Conservation (phyloP, 2,329 filamentous ascomycete genomes). For the Keithomyces neogunnii region DNA sequence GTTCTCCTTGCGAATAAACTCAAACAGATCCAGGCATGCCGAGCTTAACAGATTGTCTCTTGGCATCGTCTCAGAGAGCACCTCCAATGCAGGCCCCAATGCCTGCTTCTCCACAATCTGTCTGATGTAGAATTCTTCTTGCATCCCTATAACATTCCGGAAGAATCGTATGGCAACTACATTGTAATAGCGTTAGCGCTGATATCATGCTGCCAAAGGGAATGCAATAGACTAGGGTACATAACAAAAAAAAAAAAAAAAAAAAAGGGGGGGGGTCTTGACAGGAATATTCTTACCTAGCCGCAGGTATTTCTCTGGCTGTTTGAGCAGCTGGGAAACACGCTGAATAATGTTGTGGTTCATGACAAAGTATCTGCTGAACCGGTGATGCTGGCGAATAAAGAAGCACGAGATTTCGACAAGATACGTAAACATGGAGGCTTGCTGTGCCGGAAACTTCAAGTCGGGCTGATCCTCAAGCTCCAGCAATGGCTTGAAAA, state of each 20-base stretch:
- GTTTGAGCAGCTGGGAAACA: constrained; percentile 73
- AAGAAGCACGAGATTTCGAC: constrained; percentile 94
- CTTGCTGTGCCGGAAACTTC: constrained; percentile 71
- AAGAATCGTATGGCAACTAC: constrained; percentile 88
- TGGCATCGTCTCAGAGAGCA: constrained; percentile 78
- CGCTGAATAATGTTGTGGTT: constrained; percentile 69
- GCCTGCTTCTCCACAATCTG: constrained; percentile 75
- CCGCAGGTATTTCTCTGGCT: constrained; percentile 85
- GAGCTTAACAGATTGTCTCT: constrained; percentile 91
- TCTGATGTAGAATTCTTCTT: constrained; percentile 86
- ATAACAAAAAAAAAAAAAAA: background rate
- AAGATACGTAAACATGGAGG: constrained; percentile 83
- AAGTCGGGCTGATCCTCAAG: constrained; percentile 63
- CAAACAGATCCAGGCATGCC: constrained; percentile 88
- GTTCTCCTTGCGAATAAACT: constrained; percentile 75
- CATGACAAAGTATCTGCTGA: constrained; percentile 82
- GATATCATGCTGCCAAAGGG: background rate
- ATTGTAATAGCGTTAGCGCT: background rate
- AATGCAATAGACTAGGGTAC: background rate
- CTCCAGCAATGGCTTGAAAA: constrained; percentile 81
- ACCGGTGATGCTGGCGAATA: constrained; percentile 76
- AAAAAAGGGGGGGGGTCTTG: too few species aligned
- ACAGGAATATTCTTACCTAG: constrained; percentile 51
- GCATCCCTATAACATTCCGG: constrained; percentile 72
- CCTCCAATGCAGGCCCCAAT: constrained; percentile 75